Conservation (phyloP, 345 rosid species). For the Camelina neglecta region DNA sequence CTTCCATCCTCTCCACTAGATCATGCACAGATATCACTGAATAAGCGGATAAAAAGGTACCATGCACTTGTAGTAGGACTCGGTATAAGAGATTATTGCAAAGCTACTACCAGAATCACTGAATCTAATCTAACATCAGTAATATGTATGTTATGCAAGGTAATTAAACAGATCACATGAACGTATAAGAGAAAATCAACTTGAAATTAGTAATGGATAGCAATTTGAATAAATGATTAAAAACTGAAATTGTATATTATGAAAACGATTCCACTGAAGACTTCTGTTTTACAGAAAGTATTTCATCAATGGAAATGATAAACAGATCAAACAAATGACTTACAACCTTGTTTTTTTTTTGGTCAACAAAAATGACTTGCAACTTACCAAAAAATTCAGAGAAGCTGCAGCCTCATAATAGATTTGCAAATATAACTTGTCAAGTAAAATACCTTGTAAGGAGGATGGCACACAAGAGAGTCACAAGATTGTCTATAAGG, state of each 20-base stretch:
- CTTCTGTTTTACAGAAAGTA: constrained; percentile 21
- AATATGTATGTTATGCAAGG: constrained; percentile 21
- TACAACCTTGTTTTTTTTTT: too few relatives aligned
- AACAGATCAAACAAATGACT: background rate
- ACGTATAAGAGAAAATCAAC: constrained; percentile 9
- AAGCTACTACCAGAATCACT: constrained; percentile 24
- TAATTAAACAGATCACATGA: constrained; percentile 16
- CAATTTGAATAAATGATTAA: background rate
- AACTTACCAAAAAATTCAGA: constrained; percentile 11
- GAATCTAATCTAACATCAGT: constrained; percentile 30
- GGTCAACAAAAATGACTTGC: background rate
- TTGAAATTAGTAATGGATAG: constrained; percentile 1
- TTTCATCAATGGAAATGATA: constrained; percentile 21
- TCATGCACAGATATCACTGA: constrained; percentile 35
- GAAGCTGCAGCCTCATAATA: constrained; percentile 24
- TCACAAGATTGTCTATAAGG: constrained; percentile 86
- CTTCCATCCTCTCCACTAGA: constrained; percentile 98
- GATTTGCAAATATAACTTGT: constrained; percentile 10
- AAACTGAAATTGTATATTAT: background rate
- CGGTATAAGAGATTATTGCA: background rate
- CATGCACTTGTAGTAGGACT: background rate
- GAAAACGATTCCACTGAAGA: constrained; percentile 2
- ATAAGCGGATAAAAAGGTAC: constrained; percentile 3
- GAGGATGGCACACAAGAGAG: constrained; percentile 96
- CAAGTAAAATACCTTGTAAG: constrained; percentile 73